Conservation (phyloP, 139 green algal genomes). For the Astrephomene gubernaculifera region DNA sequence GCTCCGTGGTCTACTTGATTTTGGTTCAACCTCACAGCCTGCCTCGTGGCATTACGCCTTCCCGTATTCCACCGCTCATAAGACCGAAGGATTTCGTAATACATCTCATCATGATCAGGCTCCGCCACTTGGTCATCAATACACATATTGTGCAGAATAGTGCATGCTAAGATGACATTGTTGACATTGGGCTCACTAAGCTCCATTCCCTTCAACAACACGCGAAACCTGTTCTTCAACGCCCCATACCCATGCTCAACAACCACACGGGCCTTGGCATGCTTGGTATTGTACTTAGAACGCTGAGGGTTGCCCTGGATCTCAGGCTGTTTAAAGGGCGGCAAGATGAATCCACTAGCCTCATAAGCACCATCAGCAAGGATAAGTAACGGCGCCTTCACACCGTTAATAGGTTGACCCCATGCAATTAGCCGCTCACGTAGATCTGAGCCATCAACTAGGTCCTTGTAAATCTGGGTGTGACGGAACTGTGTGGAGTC, state of each 20-base stretch:
- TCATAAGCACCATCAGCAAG: background rate
- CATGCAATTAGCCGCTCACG: background rate
- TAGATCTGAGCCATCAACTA: background rate
- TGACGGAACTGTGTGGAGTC: background rate
- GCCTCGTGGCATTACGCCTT: background rate
- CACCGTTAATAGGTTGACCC: background rate
- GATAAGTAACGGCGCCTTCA: background rate
- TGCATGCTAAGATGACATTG: background rate
- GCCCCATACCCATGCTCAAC: background rate
- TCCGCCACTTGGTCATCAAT: background rate
- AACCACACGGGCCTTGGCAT: background rate
- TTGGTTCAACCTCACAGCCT: background rate
- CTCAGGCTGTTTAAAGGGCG: background rate
- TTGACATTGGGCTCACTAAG: background rate
- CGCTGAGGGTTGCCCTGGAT: background rate
- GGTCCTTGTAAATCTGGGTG: background rate
- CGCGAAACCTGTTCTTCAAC: background rate
- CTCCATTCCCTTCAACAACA: background rate
- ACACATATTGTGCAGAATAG: background rate
- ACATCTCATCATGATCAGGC: background rate
- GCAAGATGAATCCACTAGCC: background rate
- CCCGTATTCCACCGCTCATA: background rate
- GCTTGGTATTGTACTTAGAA: background rate
- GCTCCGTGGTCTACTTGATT: background rate
- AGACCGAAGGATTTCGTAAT: background rate